These are phyloP conservation scores for Eimeria sp. DNA, from an alignment of 169 alveolate species.

Conservation along the genomic window DNA sequence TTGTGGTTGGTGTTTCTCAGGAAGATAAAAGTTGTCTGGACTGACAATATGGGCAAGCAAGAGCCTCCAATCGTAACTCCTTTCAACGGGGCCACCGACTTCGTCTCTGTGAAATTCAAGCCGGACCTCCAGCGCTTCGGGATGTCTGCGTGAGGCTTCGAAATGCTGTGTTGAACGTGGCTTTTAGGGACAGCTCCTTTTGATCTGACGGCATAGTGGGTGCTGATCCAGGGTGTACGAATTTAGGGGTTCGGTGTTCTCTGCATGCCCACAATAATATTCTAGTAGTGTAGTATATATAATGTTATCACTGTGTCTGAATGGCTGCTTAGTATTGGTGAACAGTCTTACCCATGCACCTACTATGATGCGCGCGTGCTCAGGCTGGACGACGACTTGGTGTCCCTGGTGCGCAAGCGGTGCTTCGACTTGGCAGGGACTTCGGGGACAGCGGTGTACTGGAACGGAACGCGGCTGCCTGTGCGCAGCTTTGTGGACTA, in stretches of 20 bases:
- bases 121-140: constrained; percentile 96
- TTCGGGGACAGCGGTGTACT: constrained; percentile 95
- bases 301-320: background rate
- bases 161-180: background rate
- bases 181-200: constrained; percentile 91
- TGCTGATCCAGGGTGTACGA: background rate
- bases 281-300: too few species aligned
- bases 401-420: constrained; percentile 96
- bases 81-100: constrained; percentile 83
- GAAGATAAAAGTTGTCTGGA: constrained; percentile 84
- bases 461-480: constrained; percentile 94
- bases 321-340: background rate
- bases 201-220: background rate
- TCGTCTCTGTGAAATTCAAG: constrained; percentile 95
- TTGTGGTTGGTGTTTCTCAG: constrained; percentile 5
- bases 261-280: too few species aligned
- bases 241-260: background rate
- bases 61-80: constrained; percentile 81
- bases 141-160: constrained; percentile 79
- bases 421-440: constrained; percentile 99
- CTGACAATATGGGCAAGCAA: constrained; percentile 86
- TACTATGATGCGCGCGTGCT: background rate
- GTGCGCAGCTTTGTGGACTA: constrained; percentile 97
- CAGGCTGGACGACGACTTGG: constrained; percentile 86
- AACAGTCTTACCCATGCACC: too few species aligned